Conservation (phyloP, 1,284 basidiomycete genomes). For the Boletus smithii region DNA sequence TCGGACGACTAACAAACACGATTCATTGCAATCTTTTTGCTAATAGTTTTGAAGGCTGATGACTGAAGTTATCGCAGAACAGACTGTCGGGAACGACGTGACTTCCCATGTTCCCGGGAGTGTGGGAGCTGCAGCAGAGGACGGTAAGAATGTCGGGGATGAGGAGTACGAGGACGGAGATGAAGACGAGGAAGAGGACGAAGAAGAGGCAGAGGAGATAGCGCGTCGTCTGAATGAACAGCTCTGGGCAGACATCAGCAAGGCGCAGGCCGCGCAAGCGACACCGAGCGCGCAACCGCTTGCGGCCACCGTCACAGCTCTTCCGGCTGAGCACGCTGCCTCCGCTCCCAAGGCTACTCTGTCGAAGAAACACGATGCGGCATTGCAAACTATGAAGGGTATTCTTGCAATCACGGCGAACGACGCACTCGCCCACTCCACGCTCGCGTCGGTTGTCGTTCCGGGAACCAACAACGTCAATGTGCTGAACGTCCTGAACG, state of each 20-base stretch:
- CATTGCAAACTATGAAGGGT: conserved; percentile 56
- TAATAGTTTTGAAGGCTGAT: conserved; percentile 13
- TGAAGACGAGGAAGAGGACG: conserved; percentile 60
- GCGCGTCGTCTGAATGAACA: conserved; percentile 65
- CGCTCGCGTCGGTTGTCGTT: conserved; percentile 48
- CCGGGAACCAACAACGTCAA: conserved; percentile 45
- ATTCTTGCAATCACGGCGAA: conserved; percentile 56
- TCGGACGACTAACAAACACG: conserved; percentile 1
- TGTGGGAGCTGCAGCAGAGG: conserved; percentile 7
- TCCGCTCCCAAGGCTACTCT: conserved; percentile 1
- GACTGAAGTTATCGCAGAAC: conserved; percentile 12
- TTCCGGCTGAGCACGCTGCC: conserved; percentile 2
- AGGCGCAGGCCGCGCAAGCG: conserved; percentile 48
- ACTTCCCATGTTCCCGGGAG: background rate
- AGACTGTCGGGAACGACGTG: conserved; percentile 5
- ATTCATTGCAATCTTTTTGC: conserved; percentile 13
- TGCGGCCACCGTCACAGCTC: background rate
- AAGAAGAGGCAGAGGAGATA: conserved; percentile 68
- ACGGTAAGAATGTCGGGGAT: conserved; percentile 39
- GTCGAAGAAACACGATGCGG: conserved; percentile 50
- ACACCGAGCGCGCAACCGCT: conserved; percentile 8
- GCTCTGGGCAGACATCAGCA: conserved; percentile 68
- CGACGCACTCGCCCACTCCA: conserved; percentile 52
- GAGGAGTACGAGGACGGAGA: conserved; percentile 48
- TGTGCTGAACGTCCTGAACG: conserved; percentile 53